Percentiles rank a stretch among this genome's conserved stretches.
Conservation (phyloP, 139 green algal genomes). For the Medakamo hakoo region DNA sequence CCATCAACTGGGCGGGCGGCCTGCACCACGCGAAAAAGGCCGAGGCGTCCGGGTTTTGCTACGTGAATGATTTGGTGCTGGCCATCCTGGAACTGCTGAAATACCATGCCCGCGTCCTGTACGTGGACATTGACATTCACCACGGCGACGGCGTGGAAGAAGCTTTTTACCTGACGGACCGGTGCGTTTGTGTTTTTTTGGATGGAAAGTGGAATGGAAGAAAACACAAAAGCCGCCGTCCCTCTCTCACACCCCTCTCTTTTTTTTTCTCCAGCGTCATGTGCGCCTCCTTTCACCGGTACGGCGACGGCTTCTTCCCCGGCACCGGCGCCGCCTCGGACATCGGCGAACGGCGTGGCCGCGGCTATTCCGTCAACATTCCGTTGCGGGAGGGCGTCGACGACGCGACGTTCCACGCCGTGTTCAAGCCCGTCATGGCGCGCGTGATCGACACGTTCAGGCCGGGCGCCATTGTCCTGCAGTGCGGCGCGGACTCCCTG, state of each 20-base stretch:
- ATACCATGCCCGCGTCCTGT: slow-evolving; percentile 66
- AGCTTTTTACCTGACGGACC: slow-evolving; percentile 70
- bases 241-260: neutral
- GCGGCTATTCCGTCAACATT: slow-evolving; percentile 69
- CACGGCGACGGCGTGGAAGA: slow-evolving; percentile 96
- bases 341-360: slow-evolving; percentile 28
- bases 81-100: slow-evolving; percentile 96
- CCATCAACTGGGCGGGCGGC: slow-evolving; percentile 95
- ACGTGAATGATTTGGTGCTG: slow-evolving; percentile 95
- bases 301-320: slow-evolving; percentile 67
- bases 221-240: no score
- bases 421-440: slow-evolving; percentile 68
- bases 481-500: slow-evolving; percentile 79
- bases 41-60: slow-evolving; percentile 87
- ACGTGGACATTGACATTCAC: slow-evolving; percentile 91
- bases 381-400: slow-evolving; percentile 58
- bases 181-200: neutral
- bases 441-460: slow-evolving; percentile 58
- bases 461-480: slow-evolving; percentile 60
- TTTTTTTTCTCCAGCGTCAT: slow-evolving; percentile 42
- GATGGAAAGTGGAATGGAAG: neutral
- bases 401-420: slow-evolving; percentile 43
- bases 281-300: slow-evolving; percentile 90
- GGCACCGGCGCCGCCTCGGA: slow-evolving; percentile 56
- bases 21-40: slow-evolving; percentile 96